Conservation (phyloP, 495 filamentous ascomycete species). For the Penicillium antarcticum region DNA sequence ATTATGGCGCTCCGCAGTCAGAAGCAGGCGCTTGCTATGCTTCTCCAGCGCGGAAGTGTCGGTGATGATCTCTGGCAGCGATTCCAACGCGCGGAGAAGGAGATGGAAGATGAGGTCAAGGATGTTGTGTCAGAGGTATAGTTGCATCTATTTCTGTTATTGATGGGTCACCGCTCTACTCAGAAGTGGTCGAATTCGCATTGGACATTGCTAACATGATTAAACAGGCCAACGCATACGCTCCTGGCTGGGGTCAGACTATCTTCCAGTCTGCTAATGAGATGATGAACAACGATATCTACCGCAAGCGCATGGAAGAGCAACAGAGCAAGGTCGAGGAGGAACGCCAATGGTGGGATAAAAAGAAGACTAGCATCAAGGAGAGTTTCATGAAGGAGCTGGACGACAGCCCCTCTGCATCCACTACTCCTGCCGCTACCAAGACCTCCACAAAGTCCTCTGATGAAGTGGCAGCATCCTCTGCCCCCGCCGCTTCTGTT, state of each 20-base stretch:
- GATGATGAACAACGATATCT: conserved; percentile 65
- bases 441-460: conserved; percentile 22
- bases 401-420: conserved; percentile 42
- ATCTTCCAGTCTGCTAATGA: conserved; percentile 96
- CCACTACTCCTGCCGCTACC: conserved; percentile 16
- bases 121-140: conserved; percentile 90
- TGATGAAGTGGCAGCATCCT: conserved; percentile 19
- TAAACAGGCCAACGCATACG: conserved; percentile 77
- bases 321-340: conserved; percentile 62
- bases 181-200: background rate
- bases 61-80: conserved; percentile 97
- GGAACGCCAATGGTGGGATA: conserved; percentile 88
- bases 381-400: conserved; percentile 83
- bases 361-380: conserved; percentile 71
- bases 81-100: conserved; percentile 86
- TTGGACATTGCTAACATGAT: background rate
- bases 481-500: conserved; percentile 25
- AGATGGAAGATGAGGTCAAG: conserved; percentile 92
- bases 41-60: conserved; percentile 86
- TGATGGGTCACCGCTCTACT: background rate
- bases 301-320: conserved; percentile 58
- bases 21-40: conserved; percentile 77
- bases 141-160: conserved; percentile 1
- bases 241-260: conserved; percentile 80
- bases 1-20: conserved; percentile 80